Percentiles rank a stretch among this genome's conserved stretches.
Conservation (phyloP, 106 monocot genomes). For the Dendrobium officinale region DNA sequence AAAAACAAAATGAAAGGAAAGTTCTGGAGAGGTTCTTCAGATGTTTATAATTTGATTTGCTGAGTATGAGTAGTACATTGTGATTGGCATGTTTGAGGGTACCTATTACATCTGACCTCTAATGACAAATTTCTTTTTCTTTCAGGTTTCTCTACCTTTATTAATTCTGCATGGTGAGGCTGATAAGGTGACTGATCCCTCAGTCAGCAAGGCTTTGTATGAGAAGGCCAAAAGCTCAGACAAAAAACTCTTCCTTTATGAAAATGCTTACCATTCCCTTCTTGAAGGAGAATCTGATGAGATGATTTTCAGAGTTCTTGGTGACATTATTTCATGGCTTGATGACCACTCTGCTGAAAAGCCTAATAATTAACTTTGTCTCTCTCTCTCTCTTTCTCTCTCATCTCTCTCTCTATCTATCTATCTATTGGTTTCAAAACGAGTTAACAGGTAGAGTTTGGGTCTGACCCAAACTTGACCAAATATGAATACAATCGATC, state of each 20-base stretch:
- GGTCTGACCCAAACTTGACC: no score
- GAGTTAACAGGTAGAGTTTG: no score
- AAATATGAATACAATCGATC: no score
- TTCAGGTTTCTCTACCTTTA: slow-evolving; percentile 65
- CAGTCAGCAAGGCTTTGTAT: slow-evolving; percentile 70
- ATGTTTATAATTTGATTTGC: no score
- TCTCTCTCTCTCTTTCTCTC: no score
- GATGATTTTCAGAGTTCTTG: slow-evolving; percentile 62
- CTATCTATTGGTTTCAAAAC: no score
- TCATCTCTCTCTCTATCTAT: no score
- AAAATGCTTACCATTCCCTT: slow-evolving; percentile 69
- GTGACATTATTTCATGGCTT: slow-evolving; percentile 71
- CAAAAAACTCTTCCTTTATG: slow-evolving; percentile 59
- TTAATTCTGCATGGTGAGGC: slow-evolving; percentile 71
- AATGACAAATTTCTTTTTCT: neutral
- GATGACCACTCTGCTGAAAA: slow-evolving; percentile 20
- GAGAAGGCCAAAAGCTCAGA: slow-evolving; percentile 76
- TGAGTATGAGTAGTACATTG: no score
- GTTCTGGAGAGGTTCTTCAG: no score
- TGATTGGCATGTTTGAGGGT: no score
- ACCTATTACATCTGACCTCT: neutral
- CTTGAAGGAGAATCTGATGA: slow-evolving; percentile 87
- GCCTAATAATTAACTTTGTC: no score
- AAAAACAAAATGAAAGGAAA: no score
- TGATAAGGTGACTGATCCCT: slow-evolving; percentile 73